A percentile compares a stretch with the other conserved stretches of the same genome.
phyloP scores from a whole-genome alignment of 164 flowering plant genomes.

The Stephania cephalantha region DNA sequence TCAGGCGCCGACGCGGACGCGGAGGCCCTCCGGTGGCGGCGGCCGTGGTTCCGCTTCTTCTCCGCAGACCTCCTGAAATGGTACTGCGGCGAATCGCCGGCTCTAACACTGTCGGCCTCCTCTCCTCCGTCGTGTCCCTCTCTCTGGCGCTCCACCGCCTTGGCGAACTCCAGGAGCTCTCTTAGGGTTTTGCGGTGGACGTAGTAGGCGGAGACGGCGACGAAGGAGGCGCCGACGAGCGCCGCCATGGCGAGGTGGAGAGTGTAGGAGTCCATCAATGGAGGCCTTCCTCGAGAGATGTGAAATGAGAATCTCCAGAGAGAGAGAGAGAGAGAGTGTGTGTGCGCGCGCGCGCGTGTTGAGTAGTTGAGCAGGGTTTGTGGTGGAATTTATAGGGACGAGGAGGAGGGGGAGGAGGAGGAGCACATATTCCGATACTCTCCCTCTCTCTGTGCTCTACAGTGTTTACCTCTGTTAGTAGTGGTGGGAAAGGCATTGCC shows the following conservation, averaged over 20 bases:
- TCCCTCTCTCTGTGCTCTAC: not conserved
- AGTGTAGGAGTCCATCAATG: conserved; percentile 56
- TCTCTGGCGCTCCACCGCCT: conserved; percentile 55
- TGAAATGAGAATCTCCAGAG: too few relatives aligned
- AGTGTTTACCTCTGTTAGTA: not conserved
- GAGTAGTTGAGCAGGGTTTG: not conserved
- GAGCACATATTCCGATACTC: not conserved
- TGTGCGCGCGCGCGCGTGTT: not conserved
- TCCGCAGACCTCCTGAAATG: conserved; percentile 22
- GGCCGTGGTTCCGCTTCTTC: conserved; percentile 32
- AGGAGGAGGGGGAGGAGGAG: not conserved
- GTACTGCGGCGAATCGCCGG: conserved; percentile 19
- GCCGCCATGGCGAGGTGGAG: conserved; percentile 88
- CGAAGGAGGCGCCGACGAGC: conserved; percentile 73
- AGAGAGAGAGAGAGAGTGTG: too few relatives aligned
- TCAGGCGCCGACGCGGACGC: conserved; percentile 42
- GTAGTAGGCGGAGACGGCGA: conserved; percentile 80
- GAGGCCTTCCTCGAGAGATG: not conserved
- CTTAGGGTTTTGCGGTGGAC: conserved; percentile 75
- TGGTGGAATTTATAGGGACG: not conserved
- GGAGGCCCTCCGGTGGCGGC: conserved; percentile 39
- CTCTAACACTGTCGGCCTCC: conserved; percentile 2
- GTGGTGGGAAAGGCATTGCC: not conserved
- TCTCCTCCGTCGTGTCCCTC: conserved; percentile 21
- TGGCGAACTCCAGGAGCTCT: conserved; percentile 75